Conservation (phyloP, 2,329 filamentous ascomycete species). For the Colletotrichum cordylinicola region DNA sequence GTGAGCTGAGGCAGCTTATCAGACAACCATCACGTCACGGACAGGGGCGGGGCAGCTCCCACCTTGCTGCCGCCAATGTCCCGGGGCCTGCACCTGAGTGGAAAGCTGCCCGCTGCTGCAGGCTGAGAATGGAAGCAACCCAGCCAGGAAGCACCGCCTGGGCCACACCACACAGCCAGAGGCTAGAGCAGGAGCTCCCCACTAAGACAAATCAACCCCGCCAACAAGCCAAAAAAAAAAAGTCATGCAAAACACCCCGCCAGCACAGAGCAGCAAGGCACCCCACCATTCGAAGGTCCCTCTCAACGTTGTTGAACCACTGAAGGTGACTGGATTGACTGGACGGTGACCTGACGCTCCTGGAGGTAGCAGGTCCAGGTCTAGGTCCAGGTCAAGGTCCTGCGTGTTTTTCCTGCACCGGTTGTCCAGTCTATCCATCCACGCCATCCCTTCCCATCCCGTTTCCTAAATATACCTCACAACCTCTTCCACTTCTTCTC, state of each 20-base stretch:
- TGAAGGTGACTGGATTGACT: conserved; percentile 2
- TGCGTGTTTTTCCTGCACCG: conserved; percentile 9
- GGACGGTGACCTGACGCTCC: neutral
- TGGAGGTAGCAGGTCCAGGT: neutral
- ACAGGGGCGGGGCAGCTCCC: conserved; percentile 7
- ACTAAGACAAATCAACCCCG: conserved; percentile 23
- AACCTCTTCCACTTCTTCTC: conserved; percentile 17
- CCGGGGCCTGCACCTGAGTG: neutral
- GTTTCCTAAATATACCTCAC: conserved; percentile 24
- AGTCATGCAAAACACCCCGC: conserved; percentile 22
- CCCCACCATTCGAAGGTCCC: conserved; percentile 25
- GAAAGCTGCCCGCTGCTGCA: neutral
- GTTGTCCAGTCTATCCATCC: conserved; percentile 16
- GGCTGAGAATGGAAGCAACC: neutral
- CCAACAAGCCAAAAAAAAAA: conserved; percentile 26
- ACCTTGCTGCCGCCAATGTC: neutral
- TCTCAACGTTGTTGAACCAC: conserved; percentile 24
- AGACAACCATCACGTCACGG: conserved; percentile 28
- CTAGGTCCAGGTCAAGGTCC: neutral
- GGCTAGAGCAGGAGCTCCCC: neutral
- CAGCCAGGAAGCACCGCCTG: neutral
- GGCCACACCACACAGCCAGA: neutral
- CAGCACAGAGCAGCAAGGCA: conserved; percentile 25
- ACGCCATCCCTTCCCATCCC: conserved; percentile 15
- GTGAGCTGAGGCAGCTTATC: conserved; percentile 7